Percentiles rank a stretch among this genome's conserved stretches.
These are phyloP conservation scores for Colletotrichum echinochloae DNA, from an alignment of 2,329 filamentous ascomycete genomes.

Conservation along the genomic window DNA sequence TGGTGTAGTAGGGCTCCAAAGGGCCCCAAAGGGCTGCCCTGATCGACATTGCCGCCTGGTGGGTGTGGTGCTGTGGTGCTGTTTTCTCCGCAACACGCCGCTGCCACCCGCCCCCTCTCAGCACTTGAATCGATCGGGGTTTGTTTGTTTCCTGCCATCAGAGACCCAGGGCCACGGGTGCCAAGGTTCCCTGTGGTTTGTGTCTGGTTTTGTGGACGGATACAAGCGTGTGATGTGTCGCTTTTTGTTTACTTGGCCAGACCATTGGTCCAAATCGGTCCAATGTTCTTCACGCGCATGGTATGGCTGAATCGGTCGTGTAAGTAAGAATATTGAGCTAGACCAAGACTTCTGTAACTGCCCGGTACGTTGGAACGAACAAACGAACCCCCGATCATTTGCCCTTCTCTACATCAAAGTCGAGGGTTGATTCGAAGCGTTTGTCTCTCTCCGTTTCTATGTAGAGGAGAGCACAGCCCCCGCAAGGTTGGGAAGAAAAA, in stretches of 20 bases:
- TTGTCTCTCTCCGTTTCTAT: not conserved
- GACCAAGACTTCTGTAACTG: too few relatives aligned
- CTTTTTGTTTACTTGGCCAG: too few relatives aligned
- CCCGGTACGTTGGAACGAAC: too few relatives aligned
- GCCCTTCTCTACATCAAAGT: too few relatives aligned
- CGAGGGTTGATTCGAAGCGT: too few relatives aligned
- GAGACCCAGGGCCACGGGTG: not conserved
- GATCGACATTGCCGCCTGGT: constrained; percentile 17
- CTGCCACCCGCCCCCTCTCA: constrained; percentile 29
- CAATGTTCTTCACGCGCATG: too few relatives aligned
- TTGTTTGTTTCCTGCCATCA: not conserved
- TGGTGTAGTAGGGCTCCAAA: too few relatives aligned
- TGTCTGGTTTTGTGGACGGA: constrained; percentile 30
- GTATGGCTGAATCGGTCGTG: too few relatives aligned
- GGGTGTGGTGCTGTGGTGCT: not conserved
- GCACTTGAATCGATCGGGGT: constrained; percentile 27
- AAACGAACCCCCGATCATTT: too few relatives aligned
- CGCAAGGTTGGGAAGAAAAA: not conserved
- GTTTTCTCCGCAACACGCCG: constrained; percentile 13
- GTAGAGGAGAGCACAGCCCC: not conserved
- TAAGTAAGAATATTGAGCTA: too few relatives aligned
- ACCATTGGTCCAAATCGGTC: not conserved
- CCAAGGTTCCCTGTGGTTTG: not conserved
- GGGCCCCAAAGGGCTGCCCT: too few relatives aligned
- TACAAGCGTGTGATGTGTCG: not conserved